Percentiles rank a stretch among this genome's conserved stretches.
Evolutionary conservation across 164 flowering plant genomes (phyloP).

Genomic region (Magnolia changhungtana): DNA sequence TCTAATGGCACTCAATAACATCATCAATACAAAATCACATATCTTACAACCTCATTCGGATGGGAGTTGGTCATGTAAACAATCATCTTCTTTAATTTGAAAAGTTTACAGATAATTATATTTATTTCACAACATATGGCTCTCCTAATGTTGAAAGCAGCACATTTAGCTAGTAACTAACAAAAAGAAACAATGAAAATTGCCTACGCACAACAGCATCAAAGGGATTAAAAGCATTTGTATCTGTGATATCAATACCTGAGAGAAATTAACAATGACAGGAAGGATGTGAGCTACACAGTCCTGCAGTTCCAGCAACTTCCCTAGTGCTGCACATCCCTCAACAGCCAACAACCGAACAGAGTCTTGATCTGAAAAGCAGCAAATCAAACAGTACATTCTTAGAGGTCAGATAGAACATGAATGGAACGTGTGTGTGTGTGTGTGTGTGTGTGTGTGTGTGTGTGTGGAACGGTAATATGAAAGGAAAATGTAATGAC

Average conservation of each 20-base stretch:
- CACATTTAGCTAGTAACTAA: neutral
- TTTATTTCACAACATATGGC: neutral
- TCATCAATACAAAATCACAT: neutral
- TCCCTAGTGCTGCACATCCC: constrained; percentile 96
- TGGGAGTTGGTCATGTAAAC: neutral
- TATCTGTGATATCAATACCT: constrained; percentile 39
- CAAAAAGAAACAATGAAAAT: neutral
- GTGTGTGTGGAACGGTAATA: neutral
- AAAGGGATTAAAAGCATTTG: neutral
- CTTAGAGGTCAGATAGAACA: neutral
- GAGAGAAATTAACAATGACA: constrained; percentile 87
- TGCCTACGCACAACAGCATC: neutral
- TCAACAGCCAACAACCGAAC: constrained; percentile 94
- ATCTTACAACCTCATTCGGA: neutral
- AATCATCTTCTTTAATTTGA: neutral
- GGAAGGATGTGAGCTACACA: constrained; percentile 95
- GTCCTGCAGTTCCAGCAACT: constrained; percentile 87
- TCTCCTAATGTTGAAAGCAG: neutral
- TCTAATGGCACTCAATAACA: no score
- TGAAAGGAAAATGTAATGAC: no score
- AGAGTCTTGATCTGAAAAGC: constrained; percentile 85
- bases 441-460: neutral
- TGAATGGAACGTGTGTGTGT: neutral
- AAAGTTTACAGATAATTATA: neutral
- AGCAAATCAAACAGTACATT: neutral